Evolutionary conservation across 371 early-diverging fungal genomes (phyloP), one percentile per base, ranked within the genome.

Genomic region (Zopfochytrium polystomum): DNA sequence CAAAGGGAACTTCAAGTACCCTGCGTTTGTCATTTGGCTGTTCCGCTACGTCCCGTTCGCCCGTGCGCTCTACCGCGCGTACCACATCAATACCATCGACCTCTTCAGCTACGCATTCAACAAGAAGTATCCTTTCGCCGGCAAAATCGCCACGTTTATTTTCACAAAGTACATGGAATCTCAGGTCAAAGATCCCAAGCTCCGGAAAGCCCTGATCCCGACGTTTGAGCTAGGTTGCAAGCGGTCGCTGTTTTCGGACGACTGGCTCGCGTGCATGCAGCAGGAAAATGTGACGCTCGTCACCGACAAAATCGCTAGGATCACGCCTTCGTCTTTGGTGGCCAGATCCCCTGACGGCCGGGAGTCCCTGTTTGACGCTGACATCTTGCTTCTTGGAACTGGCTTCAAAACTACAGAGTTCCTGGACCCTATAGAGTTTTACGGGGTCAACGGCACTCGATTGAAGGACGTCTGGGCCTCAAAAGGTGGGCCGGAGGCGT

Each of bases 361-460:
- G n/a, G n/a, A n/a, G n/a, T n/a, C n/a, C n/a, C 3, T 15, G 23
- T 22, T 74, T 70, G 0, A 62, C 35, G 56, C 51, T 0, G 84
- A 84, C 59, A 70, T 72, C 1, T 46, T 84, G 52, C 61, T 80
- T n/a, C 55, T 82, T 15, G 85, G 82, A 0, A 82, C 83, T 29
- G 85, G 85, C 2, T 85, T 79, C 58, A 62, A 78, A 38, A 68
- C 76, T 1, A 68, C 73, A 34, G 74, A 65, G 0, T 52, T 64
- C 48, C 22, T 67, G 11, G 54, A 61, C 18, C 52, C 49, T 15
- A 53, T 59, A 42, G 65, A 66, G 42, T 1, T 72, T 4, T 58
- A 62, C 9, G 72, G 70, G 43, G 57, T 56, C 34, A 32, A 38
- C 4, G 68, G 72, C 1, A 26, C 32, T 9, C 66, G 66, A 27